Evolutionary conservation across 441 rosid genomes (phyloP), one percentile per base, ranked within the genome.

Genomic region (Eruca vesicaria): DNA sequence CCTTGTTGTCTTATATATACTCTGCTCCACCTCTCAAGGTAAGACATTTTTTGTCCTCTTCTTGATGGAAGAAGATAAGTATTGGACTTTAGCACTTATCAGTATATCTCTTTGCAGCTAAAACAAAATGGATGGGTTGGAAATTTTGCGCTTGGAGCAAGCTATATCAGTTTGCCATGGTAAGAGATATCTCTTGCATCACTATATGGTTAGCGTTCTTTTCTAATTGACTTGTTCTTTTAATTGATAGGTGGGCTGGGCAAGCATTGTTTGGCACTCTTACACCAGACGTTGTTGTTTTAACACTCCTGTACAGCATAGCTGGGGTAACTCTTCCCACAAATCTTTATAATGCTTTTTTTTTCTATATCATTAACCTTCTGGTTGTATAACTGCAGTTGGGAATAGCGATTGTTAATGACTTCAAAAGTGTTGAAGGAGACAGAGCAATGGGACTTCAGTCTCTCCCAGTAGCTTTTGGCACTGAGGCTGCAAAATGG

Each of bases 21-120:
- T 95, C 99, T 62, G 99, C 99, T 83, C 99, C 99, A 20, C 99
- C 99, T 77, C 83, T 95, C 52, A 95, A 95, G 98, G 99, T 91
- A 79, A 75, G 66, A 11, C 72, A 48, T 53, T 59, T 15, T 63
- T 15, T 15, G 31, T 62, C 26, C 9, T 72, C 68, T 45, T 55
- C 75, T 28, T 66, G 29, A 32, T 35, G 20, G 61, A 68, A 62
- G 56, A 65, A 43, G 76, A 63, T 57, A 48, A 69, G 78, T 72
- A 70, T 69, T 63, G 52, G 65, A 63, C 48, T 82, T 81, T 66
- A 81, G 43, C 19, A 21, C 52, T 67, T 66, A 76, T 11, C 45
- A 7, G 26, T 45, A 16, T 7, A 21, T 69, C 20, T 73, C 20
- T 18, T 79, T 86, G 81, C 89, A 95, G 99, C 92, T 95, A 80